Evolutionary conservation across 164 flowering plant species (phyloP), one percentile per base, ranked within the genome.

Genomic region (Tetrastigma voinierianum): DNA sequence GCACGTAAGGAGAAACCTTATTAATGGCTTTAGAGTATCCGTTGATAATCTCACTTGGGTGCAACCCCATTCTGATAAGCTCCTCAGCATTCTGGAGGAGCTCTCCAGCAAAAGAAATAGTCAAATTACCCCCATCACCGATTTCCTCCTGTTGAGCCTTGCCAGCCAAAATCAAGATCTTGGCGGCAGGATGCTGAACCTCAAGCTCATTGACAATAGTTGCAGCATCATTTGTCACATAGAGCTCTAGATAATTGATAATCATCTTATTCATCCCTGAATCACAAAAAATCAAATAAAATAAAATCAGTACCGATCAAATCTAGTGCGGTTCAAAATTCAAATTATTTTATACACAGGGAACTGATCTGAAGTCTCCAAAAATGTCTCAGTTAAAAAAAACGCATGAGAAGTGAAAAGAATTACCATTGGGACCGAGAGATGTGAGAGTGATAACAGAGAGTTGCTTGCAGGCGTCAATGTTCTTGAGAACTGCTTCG

Each of bases 241-340:
- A 94, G 11, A 92, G 87, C 81, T 94, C 98, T 73, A 94, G 70
- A 72, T 94, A 97, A 77, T 91, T 91, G 55, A 94, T 90, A 21
- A 94, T 94, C 98, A 94, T 90, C 83, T 94, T 94, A 79, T 94
- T 94, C 97, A 87, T 91, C 55, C 98, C 98, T 94, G 66, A 68
- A 32, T 32, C 40, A 32, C 57, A 25, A 59, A n/a, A n/a, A n/a
- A n/a, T n/a, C n/a, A 44, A 16, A 48, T 20, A 68, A 59, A 2
- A 18, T 17, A 18, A 69, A 49, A 43, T 8, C 13, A 47, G 9
- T 18, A 45, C 21, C 19, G 18, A 53, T 53, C 57, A 18, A 53
- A 53, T 53, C 57, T 9, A 53, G 16, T 10, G 10, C 57, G 16
- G 9, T 15, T 17, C 5, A 53, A 53, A 15, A 53, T 8, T 15